Evolutionary conservation across 352 stramenopile genomes (phyloP), one percentile per base, ranked within the genome.

Genomic region (Globisporangium echinulatum): DNA sequence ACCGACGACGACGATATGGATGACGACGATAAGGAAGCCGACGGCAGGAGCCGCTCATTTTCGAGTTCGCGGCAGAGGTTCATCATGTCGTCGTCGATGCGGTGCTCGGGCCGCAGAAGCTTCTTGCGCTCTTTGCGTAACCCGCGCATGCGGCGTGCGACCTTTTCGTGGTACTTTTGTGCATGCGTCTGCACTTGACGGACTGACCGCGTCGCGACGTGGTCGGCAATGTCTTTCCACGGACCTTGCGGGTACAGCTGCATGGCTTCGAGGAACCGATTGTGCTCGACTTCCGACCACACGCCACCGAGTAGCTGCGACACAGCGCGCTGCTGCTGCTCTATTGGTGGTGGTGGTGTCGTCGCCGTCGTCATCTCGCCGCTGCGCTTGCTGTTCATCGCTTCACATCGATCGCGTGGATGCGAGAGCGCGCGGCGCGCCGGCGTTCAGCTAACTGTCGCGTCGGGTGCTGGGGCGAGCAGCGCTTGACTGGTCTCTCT

Each of bases 111-210:
- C 11, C 56, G 56, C 47, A 70, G 52, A 3, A 66, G 63, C n/a
- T 71, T 71, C n/a, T 71, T 67, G 55, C 68, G 70, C 10, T 71
- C 72, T 62, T 81, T 76, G 48, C 64, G 77, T n/a, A 82, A 60
- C 0, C 71, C 74, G 7, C 68, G 72, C 56, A 79, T 69, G 14
- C 72, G 70, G 0, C 77, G 72, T 52, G 67, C 67, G 37, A 83
- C 67, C 51, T 85, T 85, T 39, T 89, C 77, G 38, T 82, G 71
- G 56, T 80, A 83, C 59, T 85, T 86, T 50, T 87, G 77, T 36
- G 73, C 72, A 59, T 88, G 79, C 1, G 79, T 88, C 44, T 84
- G 77, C 50, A 79, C 71, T 62, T 88, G 79, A 1, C 76, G 76
- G 19, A 81, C 74, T 40, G 68, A 77, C 46, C 79, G 74, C 11